Base-by-base conservation (phyloP, 1,139 yeast species). In the Candida glucosophila region DNA sequence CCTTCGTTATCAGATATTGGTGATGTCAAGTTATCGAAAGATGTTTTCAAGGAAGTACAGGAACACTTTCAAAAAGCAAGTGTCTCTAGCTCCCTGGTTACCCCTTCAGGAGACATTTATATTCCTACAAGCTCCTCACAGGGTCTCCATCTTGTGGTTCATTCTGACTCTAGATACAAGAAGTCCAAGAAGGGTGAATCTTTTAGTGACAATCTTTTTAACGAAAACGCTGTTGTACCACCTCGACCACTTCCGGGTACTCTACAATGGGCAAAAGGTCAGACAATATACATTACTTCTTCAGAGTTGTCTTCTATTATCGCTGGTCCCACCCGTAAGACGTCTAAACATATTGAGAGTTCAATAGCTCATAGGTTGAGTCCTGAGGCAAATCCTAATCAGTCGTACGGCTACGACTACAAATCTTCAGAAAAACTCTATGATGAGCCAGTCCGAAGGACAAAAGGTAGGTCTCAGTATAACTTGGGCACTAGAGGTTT, bases 211-310 rank as follows among this genome's bases (percentile, higher is more conserved):
- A 46, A 58, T 5, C 49, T 79, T 17, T 79, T 77, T 50, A 73
- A 77, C 37, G 73, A 69, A 13, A 69, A 68, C 30, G 56, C 76
- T 9, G 51, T 66, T 11, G 72, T 81, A 8, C 94, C 95, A 2
- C 73, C 75, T 14, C 66, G 97, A 24, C 98, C 98, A 1, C 65
- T 73, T 4, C 75, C 83, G 5, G 73, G 86, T 26, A 73, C 93
- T 0, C 60, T 83, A 28, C 92, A 79, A 52, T 82, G 96, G 93
- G 85, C 92, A 7, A 75, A 78, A 39, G 95, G 95, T 5, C 60
- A 48, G 28, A 67, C 77, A 2, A 73, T 70, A 21, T 65, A 67
- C 33, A 66, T 79, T 10, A 59, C 74, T 3, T 52, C 68, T 17
- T 65, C 67, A 2, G 95, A 83, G 34, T 54, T 80, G 34, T 66